Conservation (phyloP, 371 early-diverging fungal species). For the Conidiobolus incongruus region DNA sequence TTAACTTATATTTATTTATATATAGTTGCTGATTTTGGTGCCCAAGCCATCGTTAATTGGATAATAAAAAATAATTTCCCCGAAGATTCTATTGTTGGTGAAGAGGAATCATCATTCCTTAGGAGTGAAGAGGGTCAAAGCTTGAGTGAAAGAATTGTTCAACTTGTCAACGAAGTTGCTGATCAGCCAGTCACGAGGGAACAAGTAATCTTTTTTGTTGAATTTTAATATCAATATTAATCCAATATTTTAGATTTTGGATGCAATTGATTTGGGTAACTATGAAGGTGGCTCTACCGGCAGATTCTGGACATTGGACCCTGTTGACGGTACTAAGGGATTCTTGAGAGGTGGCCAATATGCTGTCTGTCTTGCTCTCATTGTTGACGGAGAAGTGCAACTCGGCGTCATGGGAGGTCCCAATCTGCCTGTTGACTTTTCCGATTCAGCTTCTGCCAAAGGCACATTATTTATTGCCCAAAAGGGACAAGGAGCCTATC, state of each 20-base stretch:
- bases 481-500: constrained; percentile 72
- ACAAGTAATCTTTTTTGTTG: constrained; percentile 20
- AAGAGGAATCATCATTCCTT: constrained; percentile 77
- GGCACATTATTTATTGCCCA: constrained; percentile 66
- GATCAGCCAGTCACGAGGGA: constrained; percentile 28
- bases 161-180: constrained; percentile 50
- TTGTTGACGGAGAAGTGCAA: constrained; percentile 69
- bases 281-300: constrained; percentile 60
- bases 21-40: constrained; percentile 81
- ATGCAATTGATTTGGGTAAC: constrained; percentile 75
- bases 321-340: constrained; percentile 88
- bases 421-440: constrained; percentile 52
- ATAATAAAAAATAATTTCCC: constrained; percentile 53
- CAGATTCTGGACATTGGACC: constrained; percentile 88
- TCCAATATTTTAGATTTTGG: constrained; percentile 25
- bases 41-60: constrained; percentile 87
- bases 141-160: constrained; percentile 50
- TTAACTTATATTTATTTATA: background rate
- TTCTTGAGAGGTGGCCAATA: constrained; percentile 93
- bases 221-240: background rate
- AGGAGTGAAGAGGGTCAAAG: constrained; percentile 35
- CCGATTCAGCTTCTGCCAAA: constrained; percentile 29
- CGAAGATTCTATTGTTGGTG: constrained; percentile 74
- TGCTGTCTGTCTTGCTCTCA: constrained; percentile 86
- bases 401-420: constrained; percentile 90